Evolutionary conservation across 2,329 filamentous ascomycete genomes (phyloP), one percentile per base, ranked within the genome.

Genomic region (Pseudocercospora pini-densiflorae): DNA sequence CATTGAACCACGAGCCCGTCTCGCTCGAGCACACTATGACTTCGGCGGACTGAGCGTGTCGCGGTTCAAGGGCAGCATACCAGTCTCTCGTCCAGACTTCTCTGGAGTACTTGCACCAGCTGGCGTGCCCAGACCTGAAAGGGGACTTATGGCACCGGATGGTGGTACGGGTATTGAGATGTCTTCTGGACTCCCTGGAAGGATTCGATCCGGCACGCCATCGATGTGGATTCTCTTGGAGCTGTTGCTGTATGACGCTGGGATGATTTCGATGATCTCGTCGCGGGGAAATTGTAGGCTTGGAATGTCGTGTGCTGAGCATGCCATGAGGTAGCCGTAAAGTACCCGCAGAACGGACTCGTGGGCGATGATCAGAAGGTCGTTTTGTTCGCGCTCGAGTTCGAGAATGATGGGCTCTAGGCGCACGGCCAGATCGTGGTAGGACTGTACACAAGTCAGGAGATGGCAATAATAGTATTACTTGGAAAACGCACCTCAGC

Each of bases 191-290:
- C 91, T 93, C 60, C 87, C 87, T 1, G 92, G 91, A 14, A 96
- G 87, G 60, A 93, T 89, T 59, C 87, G 85, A 29, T 84, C 80
- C 2, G 87, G 86, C 7, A 92, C 82, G 64, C 83, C 84, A 2
- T 92, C 91, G 69, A 99, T 97, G 73, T 91, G 89, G 74, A 99
- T 93, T 65, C 93, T 89, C 78, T 92, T 95, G 21, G 94, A 92
- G 79, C 95, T 91, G 77, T 99, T 99, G 82, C 97, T 95, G 81
- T 99, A 99, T 33, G 93, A 94, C 19, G 94, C 94, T 2, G 95
- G 96, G 66, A 98, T 96, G 77, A 99, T 97, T 88, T 99, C 95
- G 72, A 99, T 97, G 76, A 99, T 98, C 78, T 99, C 93, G 77
- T 99, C 91, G 51, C 95, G 91, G 3, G 95, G 95, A 75, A 99